Percentiles rank a stretch among this genome's conserved stretches.
phyloP scores from a whole-genome alignment of 73 alveolate genomes.

The Uronychia binucleata region DNA sequence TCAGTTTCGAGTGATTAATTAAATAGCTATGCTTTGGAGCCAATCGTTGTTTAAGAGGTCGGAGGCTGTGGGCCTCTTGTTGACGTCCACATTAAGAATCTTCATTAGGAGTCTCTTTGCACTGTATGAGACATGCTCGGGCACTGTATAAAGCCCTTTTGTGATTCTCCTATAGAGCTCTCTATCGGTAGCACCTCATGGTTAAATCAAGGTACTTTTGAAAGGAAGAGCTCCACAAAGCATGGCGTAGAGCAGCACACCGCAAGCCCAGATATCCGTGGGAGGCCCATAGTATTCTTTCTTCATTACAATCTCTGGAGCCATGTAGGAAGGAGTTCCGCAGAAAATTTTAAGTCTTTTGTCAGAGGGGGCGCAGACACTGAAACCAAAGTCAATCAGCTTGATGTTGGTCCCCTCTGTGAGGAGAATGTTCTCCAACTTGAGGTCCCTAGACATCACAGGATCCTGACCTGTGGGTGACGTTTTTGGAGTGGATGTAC shows the following conservation, averaged over 20 bases:
- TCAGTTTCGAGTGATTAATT: no score
- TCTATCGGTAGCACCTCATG: conserved; percentile 30
- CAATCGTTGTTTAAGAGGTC: background rate
- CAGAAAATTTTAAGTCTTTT: conserved; percentile 41
- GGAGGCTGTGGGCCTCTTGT: conserved; percentile 13
- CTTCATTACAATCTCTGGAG: conserved; percentile 63
- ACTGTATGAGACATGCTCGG: background rate
- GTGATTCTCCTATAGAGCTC: conserved; percentile 55
- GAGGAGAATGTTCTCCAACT: conserved; percentile 74
- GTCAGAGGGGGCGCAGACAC: conserved; percentile 32
- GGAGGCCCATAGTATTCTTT: conserved; percentile 59
- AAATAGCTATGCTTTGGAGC: background rate
- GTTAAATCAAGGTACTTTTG: background rate
- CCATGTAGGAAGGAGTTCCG: conserved; percentile 71
- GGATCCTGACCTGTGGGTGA: conserved; percentile 60
- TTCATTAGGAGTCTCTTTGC: conserved; percentile 4
- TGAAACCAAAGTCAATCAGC: conserved; percentile 64
- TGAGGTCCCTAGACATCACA: conserved; percentile 53
- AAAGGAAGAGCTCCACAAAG: conserved; percentile 61
- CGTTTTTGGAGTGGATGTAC: conserved; percentile 74
- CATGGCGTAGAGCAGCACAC: conserved; percentile 58
- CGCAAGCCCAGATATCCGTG: conserved; percentile 70
- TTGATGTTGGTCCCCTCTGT: conserved; percentile 22
- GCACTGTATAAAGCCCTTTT: conserved; percentile 41
- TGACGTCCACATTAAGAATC: conserved; percentile 11